These are phyloP conservation scores for Salix udensis DNA, from an alignment of 345 rosid species.

Conservation along the genomic window DNA sequence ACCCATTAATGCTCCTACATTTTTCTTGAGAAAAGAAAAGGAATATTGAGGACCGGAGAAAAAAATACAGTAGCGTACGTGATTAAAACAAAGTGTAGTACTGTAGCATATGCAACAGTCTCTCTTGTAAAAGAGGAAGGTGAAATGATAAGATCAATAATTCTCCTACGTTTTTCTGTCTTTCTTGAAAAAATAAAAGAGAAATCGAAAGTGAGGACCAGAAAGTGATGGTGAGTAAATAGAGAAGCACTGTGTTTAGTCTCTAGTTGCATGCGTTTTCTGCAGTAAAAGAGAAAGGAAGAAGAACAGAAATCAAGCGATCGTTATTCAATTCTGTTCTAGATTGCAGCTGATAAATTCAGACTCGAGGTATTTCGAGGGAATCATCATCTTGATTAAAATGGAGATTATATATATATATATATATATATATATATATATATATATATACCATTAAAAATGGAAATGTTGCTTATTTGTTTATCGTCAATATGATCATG, in stretches of 20 bases:
- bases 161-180: background rate
- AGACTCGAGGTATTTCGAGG: background rate
- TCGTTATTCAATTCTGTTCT: background rate
- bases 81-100: background rate
- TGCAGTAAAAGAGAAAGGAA: background rate
- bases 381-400: background rate
- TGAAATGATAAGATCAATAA: background rate
- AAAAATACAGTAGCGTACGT: background rate
- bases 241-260: no score
- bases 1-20: background rate
- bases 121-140: background rate
- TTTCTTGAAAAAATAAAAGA: background rate
- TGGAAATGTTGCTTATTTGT: background rate
- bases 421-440: no score
- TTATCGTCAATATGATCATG: background rate
- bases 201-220: background rate
- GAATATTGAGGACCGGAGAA: background rate
- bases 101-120: background rate
- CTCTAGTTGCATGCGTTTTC: background rate
- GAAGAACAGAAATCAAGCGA: background rate
- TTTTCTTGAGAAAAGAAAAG: background rate
- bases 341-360: background rate
- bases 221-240: background rate
- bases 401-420: background rate
- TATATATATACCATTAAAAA: background rate